Conservation (phyloP, 169 alveolate species). For the Cyclospora cayetanensis region DNA sequence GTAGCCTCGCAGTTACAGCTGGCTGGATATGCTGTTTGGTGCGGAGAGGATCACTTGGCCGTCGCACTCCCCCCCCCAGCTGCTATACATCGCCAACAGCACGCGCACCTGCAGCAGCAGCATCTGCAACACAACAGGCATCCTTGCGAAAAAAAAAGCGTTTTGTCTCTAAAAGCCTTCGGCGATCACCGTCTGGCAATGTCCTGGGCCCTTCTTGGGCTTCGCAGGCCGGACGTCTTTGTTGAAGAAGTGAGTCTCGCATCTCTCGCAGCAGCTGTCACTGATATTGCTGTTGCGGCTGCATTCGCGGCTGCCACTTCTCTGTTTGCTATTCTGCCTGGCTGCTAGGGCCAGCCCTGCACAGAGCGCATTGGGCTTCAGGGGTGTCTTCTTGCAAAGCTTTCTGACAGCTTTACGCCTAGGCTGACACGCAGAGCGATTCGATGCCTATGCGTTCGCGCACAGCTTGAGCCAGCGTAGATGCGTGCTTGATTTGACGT, state of each 20-base stretch:
- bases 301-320: not conserved
- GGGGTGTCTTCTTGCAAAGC: no score
- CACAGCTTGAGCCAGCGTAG: no score
- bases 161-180: not conserved
- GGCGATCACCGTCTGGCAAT: not conserved
- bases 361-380: no score
- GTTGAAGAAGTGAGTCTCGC: not conserved
- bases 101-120: not conserved
- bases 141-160: not conserved
- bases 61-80: not conserved
- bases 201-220: not conserved
- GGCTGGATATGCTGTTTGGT: not conserved
- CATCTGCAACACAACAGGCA: not conserved
- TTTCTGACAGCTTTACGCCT: no score
- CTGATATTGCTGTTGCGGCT: not conserved
- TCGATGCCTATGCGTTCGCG: no score
- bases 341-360: no score
- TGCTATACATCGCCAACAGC: not conserved
- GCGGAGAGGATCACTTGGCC: not conserved
- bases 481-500: no score
- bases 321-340: no score
- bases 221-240: not conserved
- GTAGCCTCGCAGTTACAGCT: not conserved
- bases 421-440: no score
- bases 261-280: not conserved